Conservation (phyloP, 1,284 basidiomycete genomes). For the Cryptococcus sp. region DNA sequence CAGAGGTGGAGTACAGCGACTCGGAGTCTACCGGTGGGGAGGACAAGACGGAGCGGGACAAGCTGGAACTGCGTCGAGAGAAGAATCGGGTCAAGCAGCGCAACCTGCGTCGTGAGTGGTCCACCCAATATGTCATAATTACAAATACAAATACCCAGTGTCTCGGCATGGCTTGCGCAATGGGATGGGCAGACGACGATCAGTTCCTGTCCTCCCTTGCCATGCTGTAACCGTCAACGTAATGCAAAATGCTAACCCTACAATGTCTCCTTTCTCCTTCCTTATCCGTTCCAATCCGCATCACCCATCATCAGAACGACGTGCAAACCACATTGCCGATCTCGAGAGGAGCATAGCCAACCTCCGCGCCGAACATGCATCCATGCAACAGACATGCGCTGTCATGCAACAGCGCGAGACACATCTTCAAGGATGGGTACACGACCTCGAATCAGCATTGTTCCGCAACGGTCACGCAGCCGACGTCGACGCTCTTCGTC, state of each 20-base stretch:
- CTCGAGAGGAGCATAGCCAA: conserved; percentile 33
- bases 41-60: conserved; percentile 20
- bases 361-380: conserved; percentile 22
- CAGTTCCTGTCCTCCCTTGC: neutral
- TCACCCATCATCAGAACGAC: conserved; percentile 28
- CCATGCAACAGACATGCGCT: conserved; percentile 23
- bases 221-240: neutral
- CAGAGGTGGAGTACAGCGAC: conserved; percentile 13
- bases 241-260: neutral
- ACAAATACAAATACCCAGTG: neutral
- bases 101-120: conserved; percentile 37
- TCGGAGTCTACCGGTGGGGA: conserved; percentile 15
- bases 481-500: conserved; percentile 34
- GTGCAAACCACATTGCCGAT: conserved; percentile 44
- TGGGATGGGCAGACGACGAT: no score
- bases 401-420: conserved; percentile 26
- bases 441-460: conserved; percentile 40
- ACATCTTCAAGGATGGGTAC: conserved; percentile 33
- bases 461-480: conserved; percentile 30
- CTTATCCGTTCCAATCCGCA: neutral
- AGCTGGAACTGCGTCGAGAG: conserved; percentile 36
- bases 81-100: conserved; percentile 45
- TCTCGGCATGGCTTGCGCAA: neutral
- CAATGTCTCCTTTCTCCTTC: neutral
- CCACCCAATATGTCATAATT: neutral